Base-by-base conservation (phyloP, 139 green algal genomes). In the Desmodesmus armatus region DNA sequence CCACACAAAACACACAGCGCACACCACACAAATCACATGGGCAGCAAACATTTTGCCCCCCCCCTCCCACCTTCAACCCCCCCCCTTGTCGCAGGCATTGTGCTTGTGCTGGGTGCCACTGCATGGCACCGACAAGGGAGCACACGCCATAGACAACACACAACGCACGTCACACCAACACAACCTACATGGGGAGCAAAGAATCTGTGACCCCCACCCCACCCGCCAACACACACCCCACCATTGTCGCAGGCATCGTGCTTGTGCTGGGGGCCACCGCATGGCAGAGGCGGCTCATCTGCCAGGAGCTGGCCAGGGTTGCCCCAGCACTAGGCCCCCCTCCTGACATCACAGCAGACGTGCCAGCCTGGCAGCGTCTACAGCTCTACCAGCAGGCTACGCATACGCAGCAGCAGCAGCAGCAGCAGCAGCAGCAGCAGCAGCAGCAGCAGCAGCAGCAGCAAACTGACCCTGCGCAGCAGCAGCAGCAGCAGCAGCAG, bases 281-380 rank as follows among this genome's bases (percentile, higher is more conserved):
- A 35, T 93, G 86, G 92, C 95, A 98, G 91, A 88, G 93, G 7
- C 85, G 92, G 25, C 77, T 90, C 15, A 55, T 97, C 3, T 79
- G 75, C 13, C 43, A 66, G 4, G 89, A 91, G 79, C 81, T 91
- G 17, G n/a, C 51, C 40, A 76, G 87, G 37, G 83, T 92, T 51
- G 88, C 93, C 70, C 89, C 91, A 27, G 19, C 49, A 5, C 70
- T 88, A 17, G 21, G 51, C 2, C 87, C 92, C 7, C 92, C 94
- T 6, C 60, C 87, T n/a, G 93, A 96, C 44, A 90, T 97, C 53
- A 97, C 87, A 29, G 91, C 92, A 21, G 92, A 92, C 55, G 89
- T 95, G 27, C 87, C 92, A 7, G 90, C 94, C 3, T 23, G 70
- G 7, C 88, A 94, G 69, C 88, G 94, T 11, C 72, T 90, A 17